A percentile compares a stretch with the other conserved stretches of the same genome.
phyloP scores from a whole-genome alignment of 2,329 filamentous ascomycete species.

The Fusarium ambrosium region DNA sequence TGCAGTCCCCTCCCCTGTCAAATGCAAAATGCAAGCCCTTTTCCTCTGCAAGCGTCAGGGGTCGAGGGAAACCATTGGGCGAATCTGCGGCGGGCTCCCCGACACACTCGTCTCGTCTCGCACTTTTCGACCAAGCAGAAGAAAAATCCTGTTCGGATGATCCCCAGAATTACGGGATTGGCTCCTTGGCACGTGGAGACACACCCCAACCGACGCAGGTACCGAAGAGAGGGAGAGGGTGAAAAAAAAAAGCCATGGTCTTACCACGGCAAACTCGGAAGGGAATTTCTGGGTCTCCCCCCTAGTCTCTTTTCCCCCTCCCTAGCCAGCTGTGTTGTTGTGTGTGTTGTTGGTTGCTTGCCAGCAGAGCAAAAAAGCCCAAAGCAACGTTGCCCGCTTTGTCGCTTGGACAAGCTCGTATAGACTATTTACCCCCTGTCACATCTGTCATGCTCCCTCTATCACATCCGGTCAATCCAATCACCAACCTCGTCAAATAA shows the following conservation, averaged over 20 bases:
- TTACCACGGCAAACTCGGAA: slow-evolving; percentile 21
- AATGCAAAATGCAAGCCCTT: background rate
- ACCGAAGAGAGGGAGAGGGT: background rate
- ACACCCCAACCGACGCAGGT: background rate
- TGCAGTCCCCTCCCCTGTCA: background rate
- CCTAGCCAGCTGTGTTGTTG: background rate
- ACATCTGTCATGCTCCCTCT: background rate
- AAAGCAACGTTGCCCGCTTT: background rate
- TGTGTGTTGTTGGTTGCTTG: background rate
- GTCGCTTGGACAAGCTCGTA: background rate
- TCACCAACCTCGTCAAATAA: background rate
- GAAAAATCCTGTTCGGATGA: slow-evolving; percentile 4
- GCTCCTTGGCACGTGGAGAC: background rate
- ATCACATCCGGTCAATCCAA: background rate
- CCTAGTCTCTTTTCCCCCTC: background rate
- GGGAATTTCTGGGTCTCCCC: background rate
- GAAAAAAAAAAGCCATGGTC: background rate
- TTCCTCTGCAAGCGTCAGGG: slow-evolving; percentile 14
- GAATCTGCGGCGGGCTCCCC: background rate
- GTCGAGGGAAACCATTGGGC: slow-evolving; percentile 19
- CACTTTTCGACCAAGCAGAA: background rate
- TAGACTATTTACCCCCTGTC: background rate
- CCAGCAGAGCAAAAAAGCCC: background rate
- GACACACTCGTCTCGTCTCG: background rate
- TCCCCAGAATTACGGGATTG: slow-evolving; percentile 6